Base-by-base conservation (phyloP, 176 grass and related monocot genomes). In the Pontederia paniculata region DNA sequence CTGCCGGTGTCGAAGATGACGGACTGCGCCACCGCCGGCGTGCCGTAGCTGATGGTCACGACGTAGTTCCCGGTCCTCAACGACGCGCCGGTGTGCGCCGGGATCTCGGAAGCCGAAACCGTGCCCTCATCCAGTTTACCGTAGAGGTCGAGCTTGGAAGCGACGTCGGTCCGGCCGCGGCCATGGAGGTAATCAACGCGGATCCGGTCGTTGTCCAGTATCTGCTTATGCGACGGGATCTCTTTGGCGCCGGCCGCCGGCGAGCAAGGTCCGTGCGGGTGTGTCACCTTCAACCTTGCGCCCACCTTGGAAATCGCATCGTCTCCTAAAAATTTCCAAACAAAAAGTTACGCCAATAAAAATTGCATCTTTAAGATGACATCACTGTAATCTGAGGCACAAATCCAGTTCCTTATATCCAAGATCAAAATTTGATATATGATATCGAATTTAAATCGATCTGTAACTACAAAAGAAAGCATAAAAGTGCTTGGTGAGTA, bases 191-290 rank as follows among this genome's bases (percentile, higher is more conserved):
- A 84, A 13, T 79, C 54, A 5, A 74, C 83, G 67, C 86, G 78
- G 17, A 50, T 72, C 84, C 79, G 86, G 60, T 97, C 91, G 8
- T 60, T 58, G 8, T 42, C 66, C 22, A 97, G 91, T 61, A 90
- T 74, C 63, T 84, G 82, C 11, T 55, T 57, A 23, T 73, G 83
- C 44, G 60, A 60, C 8, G 58, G 60, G 10, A 31, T 44, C 56
- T 70, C 5, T 31, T 31, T 5, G 68, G 16, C 18, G 44, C 58
- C 22, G 50, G 11, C 50, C 73, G 8, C 64, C 9, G 83, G 83
- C 46, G 86, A 87, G 76, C 91, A 97, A 1, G 80, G 91, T 12
- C 91, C 74, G 53, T 84, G 77, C 46, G 56, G 79, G 68, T 90
- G 80, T 18, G 74, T 75, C 21, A 97, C 8, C 18, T 52, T 65